Conservation (phyloP, 2,329 filamentous ascomycete species). For the Xenoacremonium recifei region DNA sequence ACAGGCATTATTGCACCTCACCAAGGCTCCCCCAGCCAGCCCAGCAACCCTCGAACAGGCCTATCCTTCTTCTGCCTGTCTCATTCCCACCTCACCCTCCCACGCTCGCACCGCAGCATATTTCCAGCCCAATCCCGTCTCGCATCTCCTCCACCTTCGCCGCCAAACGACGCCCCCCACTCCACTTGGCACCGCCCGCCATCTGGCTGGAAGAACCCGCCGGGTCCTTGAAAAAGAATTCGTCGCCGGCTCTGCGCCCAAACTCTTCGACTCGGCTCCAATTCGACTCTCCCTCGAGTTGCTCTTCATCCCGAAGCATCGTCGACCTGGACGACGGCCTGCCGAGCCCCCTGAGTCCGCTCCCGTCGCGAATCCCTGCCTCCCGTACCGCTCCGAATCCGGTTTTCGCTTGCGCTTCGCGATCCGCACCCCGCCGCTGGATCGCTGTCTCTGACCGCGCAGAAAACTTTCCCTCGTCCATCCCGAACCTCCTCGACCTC, state of each 20-base stretch:
- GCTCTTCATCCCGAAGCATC: background rate
- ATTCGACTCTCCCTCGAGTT: constrained; percentile 13
- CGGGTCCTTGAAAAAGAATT: constrained; percentile 21
- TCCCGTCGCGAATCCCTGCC: constrained; percentile 13
- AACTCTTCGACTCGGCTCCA: constrained; percentile 14
- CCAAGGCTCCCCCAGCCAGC: background rate
- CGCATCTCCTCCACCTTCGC: constrained; percentile 11
- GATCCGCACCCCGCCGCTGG: background rate
- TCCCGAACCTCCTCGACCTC: constrained; percentile 9
- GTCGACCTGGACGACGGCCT: background rate
- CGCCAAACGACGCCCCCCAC: constrained; percentile 5
- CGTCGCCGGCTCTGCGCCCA: constrained; percentile 12
- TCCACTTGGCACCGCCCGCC: background rate
- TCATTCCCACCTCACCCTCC: background rate
- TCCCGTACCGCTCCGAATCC: constrained; percentile 11
- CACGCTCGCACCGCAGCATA: constrained; percentile 15
- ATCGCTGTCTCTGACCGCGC: background rate
- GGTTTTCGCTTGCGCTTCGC: constrained; percentile 1
- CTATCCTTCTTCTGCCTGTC: too few relatives aligned
- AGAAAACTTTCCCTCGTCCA: constrained; percentile 8
- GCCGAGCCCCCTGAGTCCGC: too few relatives aligned
- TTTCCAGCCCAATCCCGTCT: constrained; percentile 18
- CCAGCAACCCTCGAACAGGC: background rate
- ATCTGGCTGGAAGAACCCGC: constrained; percentile 11
- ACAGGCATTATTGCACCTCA: background rate